These are phyloP conservation scores for Pulveroboletus sp. DNA, from an alignment of 768 basidiomycete species.

Conservation along the genomic window DNA sequence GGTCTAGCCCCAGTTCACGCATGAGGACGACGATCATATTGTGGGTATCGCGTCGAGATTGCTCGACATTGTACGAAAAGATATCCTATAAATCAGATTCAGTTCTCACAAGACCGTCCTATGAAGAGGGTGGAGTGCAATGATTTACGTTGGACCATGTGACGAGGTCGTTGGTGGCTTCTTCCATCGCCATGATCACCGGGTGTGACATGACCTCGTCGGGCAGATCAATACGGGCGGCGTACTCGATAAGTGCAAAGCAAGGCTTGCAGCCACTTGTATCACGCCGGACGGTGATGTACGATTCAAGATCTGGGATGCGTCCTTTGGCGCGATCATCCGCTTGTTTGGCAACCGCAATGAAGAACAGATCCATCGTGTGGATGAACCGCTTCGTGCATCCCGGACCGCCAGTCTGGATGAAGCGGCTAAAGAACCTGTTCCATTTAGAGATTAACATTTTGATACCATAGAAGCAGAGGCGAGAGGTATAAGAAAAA, in stretches of 20 bases:
- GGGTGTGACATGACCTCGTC: constrained; percentile 52
- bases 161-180: constrained; percentile 48
- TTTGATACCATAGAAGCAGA: not conserved
- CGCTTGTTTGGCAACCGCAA: constrained; percentile 41
- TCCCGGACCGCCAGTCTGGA: constrained; percentile 35
- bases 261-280: constrained; percentile 50
- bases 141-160: constrained; percentile 41
- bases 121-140: not conserved
- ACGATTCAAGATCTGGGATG: constrained; percentile 47
- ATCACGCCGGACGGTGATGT: constrained; percentile 48
- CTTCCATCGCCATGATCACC: constrained; percentile 39
- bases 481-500: not conserved
- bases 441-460: constrained; percentile 4
- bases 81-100: constrained; percentile 47
- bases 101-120: not conserved
- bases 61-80: constrained; percentile 73
- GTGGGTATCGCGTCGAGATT: constrained; percentile 62
- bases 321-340: constrained; percentile 35
- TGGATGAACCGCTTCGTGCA: constrained; percentile 39
- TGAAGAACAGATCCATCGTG: constrained; percentile 39
- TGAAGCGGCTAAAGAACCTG: constrained; percentile 37
- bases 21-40: constrained; percentile 73
- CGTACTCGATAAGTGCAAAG: constrained; percentile 53
- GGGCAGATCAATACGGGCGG: constrained; percentile 46
- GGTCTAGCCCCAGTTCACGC: constrained; percentile 48